phyloP scores from a whole-genome alignment of 2,329 filamentous ascomycete genomes.

The Calonectria pseudoturangicola region DNA sequence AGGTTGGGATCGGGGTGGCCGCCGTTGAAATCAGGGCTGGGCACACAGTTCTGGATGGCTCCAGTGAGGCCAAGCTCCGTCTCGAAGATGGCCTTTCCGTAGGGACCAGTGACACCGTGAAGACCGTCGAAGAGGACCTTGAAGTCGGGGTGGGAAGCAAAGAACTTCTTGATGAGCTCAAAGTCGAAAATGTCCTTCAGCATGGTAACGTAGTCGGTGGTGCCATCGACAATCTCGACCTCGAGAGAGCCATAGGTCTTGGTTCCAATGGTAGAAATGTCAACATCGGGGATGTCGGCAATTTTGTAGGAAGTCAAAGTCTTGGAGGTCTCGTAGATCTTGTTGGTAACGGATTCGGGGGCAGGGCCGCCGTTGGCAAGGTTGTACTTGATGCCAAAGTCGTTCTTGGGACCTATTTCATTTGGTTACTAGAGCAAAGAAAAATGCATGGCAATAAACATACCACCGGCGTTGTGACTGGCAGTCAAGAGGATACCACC shows the following conservation, averaged over 20 bases:
- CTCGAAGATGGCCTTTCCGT: slow-evolving; percentile 96
- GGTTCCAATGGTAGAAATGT: slow-evolving; percentile 88
- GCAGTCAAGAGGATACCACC: slow-evolving; percentile 97
- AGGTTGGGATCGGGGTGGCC: slow-evolving; percentile 99
- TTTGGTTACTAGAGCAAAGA: slow-evolving; percentile 14
- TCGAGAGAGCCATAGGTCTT: slow-evolving; percentile 90
- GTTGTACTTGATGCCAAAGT: slow-evolving; percentile 99
- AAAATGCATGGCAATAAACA: slow-evolving; percentile 55
- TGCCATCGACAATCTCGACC: slow-evolving; percentile 96
- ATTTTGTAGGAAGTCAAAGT: slow-evolving; percentile 94
- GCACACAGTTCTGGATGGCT: slow-evolving; percentile 91
- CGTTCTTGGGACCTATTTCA: slow-evolving; percentile 85
- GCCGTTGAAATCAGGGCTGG: slow-evolving; percentile 95
- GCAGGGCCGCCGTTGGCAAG: slow-evolving; percentile 96
- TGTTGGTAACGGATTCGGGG: slow-evolving; percentile 97
- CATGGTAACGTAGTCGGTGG: slow-evolving; percentile 93
- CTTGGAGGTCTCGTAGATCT: slow-evolving; percentile 96
- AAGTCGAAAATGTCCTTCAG: slow-evolving; percentile 99
- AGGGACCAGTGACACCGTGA: slow-evolving; percentile 95
- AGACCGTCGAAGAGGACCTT: slow-evolving; percentile 97
- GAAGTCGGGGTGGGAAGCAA: slow-evolving; percentile 90
- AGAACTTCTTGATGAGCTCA: slow-evolving; percentile 94
- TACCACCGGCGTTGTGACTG: slow-evolving; percentile 98
- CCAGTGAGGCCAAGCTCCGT: slow-evolving; percentile 89
- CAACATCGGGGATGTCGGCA: slow-evolving; percentile 88